phyloP scores from a whole-genome alignment of 768 basidiomycete species.

The Amanita pseudoporphyria region DNA sequence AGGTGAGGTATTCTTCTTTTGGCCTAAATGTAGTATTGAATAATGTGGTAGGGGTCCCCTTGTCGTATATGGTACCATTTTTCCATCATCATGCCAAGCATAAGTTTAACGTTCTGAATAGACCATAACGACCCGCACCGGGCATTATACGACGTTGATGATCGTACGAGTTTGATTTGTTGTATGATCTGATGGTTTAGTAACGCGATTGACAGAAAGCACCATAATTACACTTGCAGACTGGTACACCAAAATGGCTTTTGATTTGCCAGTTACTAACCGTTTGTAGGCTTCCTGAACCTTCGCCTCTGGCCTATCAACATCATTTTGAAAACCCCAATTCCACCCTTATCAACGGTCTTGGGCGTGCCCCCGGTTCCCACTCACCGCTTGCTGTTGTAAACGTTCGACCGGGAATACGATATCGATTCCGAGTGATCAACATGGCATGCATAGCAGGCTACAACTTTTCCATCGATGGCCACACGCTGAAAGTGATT shows the following conservation, averaged over 20 bases:
- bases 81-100: background rate
- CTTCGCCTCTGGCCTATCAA: conserved; percentile 11
- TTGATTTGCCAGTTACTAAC: background rate
- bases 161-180: conserved; percentile 21
- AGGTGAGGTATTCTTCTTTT: conserved; percentile 1
- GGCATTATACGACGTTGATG: conserved; percentile 17
- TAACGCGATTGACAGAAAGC: conserved; percentile 18
- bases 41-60: conserved; percentile 22
- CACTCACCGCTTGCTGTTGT: conserved; percentile 21
- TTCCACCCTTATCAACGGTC: conserved; percentile 30
- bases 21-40: background rate
- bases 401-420: conserved; percentile 22
- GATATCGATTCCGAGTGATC: conserved; percentile 22
- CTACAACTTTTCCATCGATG: conserved; percentile 35
- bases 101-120: background rate
- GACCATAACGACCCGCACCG: conserved; percentile 16
- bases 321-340: conserved; percentile 15
- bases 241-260: conserved; percentile 18
- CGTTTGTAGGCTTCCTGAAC: conserved; percentile 16
- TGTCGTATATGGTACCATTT: conserved; percentile 22
- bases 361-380: conserved; percentile 23
- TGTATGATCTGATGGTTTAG: conserved; percentile 17
- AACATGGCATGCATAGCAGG: conserved; percentile 21
- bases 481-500: conserved; percentile 35
- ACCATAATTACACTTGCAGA: conserved; percentile 33